Percentiles rank a stretch among this genome's conserved stretches.
These are phyloP conservation scores for Triticum turgidum DNA, from an alignment of 176 grass and related monocot genomes.

Conservation along the genomic window DNA sequence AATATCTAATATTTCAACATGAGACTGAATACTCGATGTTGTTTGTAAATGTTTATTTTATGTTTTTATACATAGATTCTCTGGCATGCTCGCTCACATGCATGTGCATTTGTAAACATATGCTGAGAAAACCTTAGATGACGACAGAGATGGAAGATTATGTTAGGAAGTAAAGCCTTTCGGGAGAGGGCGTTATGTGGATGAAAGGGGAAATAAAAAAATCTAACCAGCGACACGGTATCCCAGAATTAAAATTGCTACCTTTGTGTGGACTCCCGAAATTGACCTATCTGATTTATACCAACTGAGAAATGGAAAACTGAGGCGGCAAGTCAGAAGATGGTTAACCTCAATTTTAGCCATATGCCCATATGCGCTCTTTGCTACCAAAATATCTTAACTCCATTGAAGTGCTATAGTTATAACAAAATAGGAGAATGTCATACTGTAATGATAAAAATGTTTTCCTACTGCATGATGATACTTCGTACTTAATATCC, in stretches of 20 bases:
- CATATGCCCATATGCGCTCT: neutral
- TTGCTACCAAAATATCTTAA: neutral
- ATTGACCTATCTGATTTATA: neutral
- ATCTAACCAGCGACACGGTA: neutral
- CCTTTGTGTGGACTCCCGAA: neutral
- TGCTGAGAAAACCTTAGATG: neutral
- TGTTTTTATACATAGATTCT: neutral
- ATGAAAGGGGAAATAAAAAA: neutral
- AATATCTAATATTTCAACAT: neutral
- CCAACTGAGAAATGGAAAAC: neutral
- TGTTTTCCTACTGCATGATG: neutral
- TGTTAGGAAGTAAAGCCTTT: neutral
- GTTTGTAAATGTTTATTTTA: neutral
- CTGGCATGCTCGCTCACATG: neutral
- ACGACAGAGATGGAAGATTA: neutral
- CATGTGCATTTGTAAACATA: neutral
- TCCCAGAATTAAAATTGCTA: neutral
- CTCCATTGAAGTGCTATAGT: neutral
- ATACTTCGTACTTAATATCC: neutral
- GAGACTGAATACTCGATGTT: neutral
- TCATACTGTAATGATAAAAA: neutral
- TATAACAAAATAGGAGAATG: neutral
- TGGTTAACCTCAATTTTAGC: slow-evolving; percentile 7
- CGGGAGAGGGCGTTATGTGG: neutral
- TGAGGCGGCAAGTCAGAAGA: neutral